Base-by-base conservation (phyloP, 73 alveolate species). In the Blepharisma stoltei region DNA sequence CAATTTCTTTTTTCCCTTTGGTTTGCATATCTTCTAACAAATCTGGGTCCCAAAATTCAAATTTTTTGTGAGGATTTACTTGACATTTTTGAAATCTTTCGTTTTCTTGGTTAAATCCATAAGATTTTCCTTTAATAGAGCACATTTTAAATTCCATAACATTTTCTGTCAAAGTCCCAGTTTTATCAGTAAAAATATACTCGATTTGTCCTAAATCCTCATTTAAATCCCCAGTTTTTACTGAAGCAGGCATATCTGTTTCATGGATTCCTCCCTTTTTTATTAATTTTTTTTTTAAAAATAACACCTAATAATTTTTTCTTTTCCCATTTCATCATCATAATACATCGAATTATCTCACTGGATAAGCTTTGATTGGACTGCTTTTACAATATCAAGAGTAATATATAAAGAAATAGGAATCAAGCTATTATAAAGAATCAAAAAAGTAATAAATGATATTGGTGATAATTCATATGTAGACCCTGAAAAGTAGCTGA, bases 331-430 rank as follows among this genome's bases (percentile, higher is more conserved):
- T 6, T 77, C 41, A 55, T 55, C 70, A 23, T 71, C 67, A 43
- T 69, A 38, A 47, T 77, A 87, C 87, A 89, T 82, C 67, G 80
- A 75, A 32, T 44, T 38, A 60, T 89, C 96, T 50, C 77, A 46
- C 65, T 80, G 65, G 9, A 69, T 69, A 43, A 86, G 77, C 60
- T 71, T 32, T 45, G 83, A 89, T 54, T 92, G 97, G 18, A 84
- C 55, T 7, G 78, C 89, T 60, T 87, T 89, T 27, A 90, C 93
- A 54, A 92, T 41, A 81, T 90, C 98, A 9, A 92, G 67, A 6
- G 98, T 84, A 49, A 92, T 87, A 47, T 86, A 82, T 54, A 92
- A 89, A 71, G 96, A 87, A 54, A 92, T 90, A 18, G 98, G 98
- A 23, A 92, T 93, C 67, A 92, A 80, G 76, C 88, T 84, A 66